Conservation (phyloP, 2,329 filamentous ascomycete species). For the Rutstroemia sp. region DNA sequence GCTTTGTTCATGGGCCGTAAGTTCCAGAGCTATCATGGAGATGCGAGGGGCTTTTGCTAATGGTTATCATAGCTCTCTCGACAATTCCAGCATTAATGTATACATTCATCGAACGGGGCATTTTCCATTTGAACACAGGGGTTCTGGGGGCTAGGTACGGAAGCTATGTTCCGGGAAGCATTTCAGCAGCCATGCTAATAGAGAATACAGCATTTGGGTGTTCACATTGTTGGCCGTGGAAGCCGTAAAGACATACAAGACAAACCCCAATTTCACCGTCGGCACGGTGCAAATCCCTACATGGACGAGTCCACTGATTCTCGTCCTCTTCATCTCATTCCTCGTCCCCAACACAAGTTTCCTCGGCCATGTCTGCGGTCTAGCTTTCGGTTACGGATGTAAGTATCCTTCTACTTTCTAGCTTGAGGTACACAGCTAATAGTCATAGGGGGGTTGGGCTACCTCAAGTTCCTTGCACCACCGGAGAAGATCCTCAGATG, state of each 20-base stretch:
- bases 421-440: constrained; percentile 19
- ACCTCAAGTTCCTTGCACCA: constrained; percentile 81
- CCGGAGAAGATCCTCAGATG: constrained; percentile 82
- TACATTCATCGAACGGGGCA: constrained; percentile 65
- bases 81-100: constrained; percentile 80
- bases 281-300: constrained; percentile 68
- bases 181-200: constrained; percentile 16
- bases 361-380: constrained; percentile 77
- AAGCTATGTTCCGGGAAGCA: background rate
- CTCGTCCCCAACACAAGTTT: constrained; percentile 77
- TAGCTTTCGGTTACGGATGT: constrained; percentile 83
- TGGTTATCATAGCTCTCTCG: constrained; percentile 50
- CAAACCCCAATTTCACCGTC: constrained; percentile 69
- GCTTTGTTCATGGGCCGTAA: constrained; percentile 85
- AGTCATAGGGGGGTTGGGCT: constrained; percentile 67
- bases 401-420: constrained; percentile 31
- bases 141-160: constrained; percentile 76
- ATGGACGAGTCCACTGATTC: constrained; percentile 79
- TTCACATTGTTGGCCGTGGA: constrained; percentile 82
- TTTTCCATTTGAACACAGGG: constrained; percentile 63
- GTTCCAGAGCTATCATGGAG: constrained; percentile 32
- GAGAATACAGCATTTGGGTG: constrained; percentile 67
- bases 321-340: constrained; percentile 66
- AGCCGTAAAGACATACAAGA: constrained; percentile 74
- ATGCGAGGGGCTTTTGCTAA: background rate